Conservation (phyloP, 1,284 basidiomycete species). For the Trichosporon asahii region DNA sequence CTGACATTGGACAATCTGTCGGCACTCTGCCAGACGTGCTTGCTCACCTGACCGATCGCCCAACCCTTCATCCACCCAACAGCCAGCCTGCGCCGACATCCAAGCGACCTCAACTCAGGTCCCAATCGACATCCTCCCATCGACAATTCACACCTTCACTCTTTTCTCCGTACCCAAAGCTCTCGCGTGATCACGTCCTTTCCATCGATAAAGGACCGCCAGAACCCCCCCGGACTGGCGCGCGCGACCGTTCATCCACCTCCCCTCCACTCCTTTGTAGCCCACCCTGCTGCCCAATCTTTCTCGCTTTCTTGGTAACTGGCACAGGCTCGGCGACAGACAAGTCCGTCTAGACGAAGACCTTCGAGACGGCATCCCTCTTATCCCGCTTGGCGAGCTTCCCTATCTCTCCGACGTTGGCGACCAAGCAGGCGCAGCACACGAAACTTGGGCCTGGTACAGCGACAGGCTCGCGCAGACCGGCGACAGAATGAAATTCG, state of each 20-base stretch:
- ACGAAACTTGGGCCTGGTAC: slow-evolving; percentile 35
- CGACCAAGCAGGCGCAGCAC: neutral
- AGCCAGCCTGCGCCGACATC: neutral
- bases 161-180: neutral
- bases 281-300: slow-evolving; percentile 2
- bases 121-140: neutral
- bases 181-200: neutral
- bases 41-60: slow-evolving; percentile 4
- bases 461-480: slow-evolving; percentile 24
- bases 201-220: neutral
- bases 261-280: neutral
- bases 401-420: neutral
- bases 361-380: slow-evolving; percentile 12
- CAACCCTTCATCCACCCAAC: slow-evolving; percentile 3
- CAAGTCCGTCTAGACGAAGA: slow-evolving; percentile 19
- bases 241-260: neutral
- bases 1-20: too few species aligned
- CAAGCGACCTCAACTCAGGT: slow-evolving; percentile 3
- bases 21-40: neutral
- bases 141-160: neutral
- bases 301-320: neutral
- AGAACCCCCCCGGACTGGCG: neutral
- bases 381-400: slow-evolving; percentile 11
- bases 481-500: slow-evolving; percentile 54
- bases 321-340: slow-evolving; percentile 14